phyloP scores from a whole-genome alignment of 2,329 filamentous ascomycete genomes.

The Plenodomus tracheiphilus region DNA sequence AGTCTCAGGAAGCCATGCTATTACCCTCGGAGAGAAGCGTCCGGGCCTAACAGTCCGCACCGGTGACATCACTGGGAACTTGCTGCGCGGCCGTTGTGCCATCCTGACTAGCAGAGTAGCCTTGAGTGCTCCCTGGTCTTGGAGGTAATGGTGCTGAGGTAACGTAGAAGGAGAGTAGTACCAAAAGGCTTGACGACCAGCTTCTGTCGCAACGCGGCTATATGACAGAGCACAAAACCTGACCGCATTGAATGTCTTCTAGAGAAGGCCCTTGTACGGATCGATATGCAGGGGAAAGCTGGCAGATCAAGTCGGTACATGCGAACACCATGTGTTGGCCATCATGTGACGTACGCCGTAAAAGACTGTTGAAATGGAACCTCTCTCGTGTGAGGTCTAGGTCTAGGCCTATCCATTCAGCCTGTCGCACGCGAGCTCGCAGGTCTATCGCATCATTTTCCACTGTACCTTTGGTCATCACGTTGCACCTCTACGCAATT shows the following conservation, averaged over 20 bases:
- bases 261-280: background rate
- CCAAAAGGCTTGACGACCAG: constrained; percentile 2
- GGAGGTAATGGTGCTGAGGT: constrained; percentile 19
- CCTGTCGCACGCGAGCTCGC: constrained; percentile 16
- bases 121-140: constrained; percentile 7
- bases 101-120: constrained; percentile 30
- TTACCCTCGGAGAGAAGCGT: constrained; percentile 71
- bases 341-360: constrained; percentile 9
- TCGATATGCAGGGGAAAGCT: background rate
- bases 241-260: background rate
- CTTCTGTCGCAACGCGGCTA: background rate
- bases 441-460: constrained; percentile 8
- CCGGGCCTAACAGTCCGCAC: constrained; percentile 19
- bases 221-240: background rate
- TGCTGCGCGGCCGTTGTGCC: constrained; percentile 23
- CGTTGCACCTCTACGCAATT: constrained; percentile 10
- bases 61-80: constrained; percentile 17
- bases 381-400: constrained; percentile 48
- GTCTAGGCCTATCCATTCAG: constrained; percentile 44
- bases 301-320: background rate
- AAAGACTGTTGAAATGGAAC: constrained; percentile 26
- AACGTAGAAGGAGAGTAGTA: constrained; percentile 4
- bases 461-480: constrained; percentile 13
- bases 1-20: constrained; percentile 84
- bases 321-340: background rate